phyloP scores from a whole-genome alignment of 2,329 filamentous ascomycete species.

The Daldinia sp. region DNA sequence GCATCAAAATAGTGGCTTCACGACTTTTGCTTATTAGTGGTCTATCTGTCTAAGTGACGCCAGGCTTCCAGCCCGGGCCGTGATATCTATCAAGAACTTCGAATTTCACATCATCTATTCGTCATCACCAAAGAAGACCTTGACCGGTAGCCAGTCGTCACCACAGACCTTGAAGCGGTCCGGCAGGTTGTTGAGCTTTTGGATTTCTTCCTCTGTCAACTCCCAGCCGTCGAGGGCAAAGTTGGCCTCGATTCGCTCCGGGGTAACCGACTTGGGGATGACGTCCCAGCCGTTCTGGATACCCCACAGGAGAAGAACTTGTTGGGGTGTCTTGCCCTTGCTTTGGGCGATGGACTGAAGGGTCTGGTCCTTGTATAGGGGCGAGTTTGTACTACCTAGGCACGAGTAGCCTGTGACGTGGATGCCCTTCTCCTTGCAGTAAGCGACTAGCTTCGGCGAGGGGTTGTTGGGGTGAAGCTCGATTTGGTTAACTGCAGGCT shows the following conservation, averaged over 20 bases:
- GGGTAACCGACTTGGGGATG: slow-evolving; percentile 84
- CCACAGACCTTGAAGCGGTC: slow-evolving; percentile 85
- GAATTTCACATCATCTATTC: slow-evolving; percentile 59
- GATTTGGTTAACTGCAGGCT: slow-evolving; percentile 80
- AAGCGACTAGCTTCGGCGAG: slow-evolving; percentile 79
- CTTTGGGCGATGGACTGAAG: slow-evolving; percentile 68
- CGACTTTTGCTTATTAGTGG: slow-evolving; percentile 24
- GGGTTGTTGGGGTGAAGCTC: slow-evolving; percentile 84
- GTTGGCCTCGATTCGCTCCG: slow-evolving; percentile 77
- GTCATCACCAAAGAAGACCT: slow-evolving; percentile 85
- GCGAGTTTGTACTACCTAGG: slow-evolving; percentile 75
- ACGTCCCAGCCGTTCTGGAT: slow-evolving; percentile 82
- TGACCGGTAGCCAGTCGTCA: slow-evolving; percentile 76
- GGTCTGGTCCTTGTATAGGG: slow-evolving; percentile 71
- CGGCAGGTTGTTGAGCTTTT: slow-evolving; percentile 70
- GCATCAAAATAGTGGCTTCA: neutral
- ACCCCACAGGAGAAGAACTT: slow-evolving; percentile 83
- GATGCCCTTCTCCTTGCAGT: slow-evolving; percentile 76
- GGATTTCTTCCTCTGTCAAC: slow-evolving; percentile 76
- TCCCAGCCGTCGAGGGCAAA: slow-evolving; percentile 78
- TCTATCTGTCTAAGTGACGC: slow-evolving; percentile 32
- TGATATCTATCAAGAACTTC: slow-evolving; percentile 6
- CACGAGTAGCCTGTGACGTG: slow-evolving; percentile 79
- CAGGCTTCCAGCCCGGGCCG: slow-evolving; percentile 1
- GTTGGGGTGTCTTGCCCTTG: slow-evolving; percentile 75